Percentiles rank a stretch among this genome's conserved stretches.
These are phyloP conservation scores for Leishmania major DNA, from an alignment of 208 protist species.

Conservation along the genomic window DNA sequence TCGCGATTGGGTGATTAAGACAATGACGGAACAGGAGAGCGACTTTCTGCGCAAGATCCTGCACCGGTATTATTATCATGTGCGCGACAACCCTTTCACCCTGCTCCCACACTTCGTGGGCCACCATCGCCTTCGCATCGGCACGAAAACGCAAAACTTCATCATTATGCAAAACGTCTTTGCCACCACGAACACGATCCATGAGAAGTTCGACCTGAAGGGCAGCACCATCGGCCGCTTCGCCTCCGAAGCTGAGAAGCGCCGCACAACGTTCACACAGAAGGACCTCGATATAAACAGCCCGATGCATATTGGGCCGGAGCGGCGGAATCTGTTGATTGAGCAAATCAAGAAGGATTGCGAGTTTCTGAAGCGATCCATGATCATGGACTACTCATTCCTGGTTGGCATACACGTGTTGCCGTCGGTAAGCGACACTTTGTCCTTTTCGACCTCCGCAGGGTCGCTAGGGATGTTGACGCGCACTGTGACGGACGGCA, in stretches of 20 bases:
- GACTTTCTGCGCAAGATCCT: constrained; percentile 88
- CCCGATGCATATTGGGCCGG: constrained; percentile 71
- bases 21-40: constrained; percentile 89
- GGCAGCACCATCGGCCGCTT: constrained; percentile 92
- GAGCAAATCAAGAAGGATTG: constrained; percentile 89
- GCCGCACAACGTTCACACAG: constrained; percentile 85
- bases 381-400: constrained; percentile 95
- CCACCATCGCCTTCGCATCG: constrained; percentile 79
- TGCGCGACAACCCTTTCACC: constrained; percentile 89
- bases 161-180: constrained; percentile 96
- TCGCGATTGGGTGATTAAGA: constrained; percentile 94
- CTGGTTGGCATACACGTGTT: constrained; percentile 90
- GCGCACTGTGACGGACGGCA: constrained; percentile 9
- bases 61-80: constrained; percentile 92
- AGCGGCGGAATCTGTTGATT: constrained; percentile 73
- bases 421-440: constrained; percentile 20
- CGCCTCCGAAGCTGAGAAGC: constrained; percentile 78
- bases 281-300: constrained; percentile 92
- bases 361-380: constrained; percentile 82
- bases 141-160: constrained; percentile 71
- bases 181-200: constrained; percentile 87
- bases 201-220: constrained; percentile 95
- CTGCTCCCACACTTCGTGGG: constrained; percentile 93
- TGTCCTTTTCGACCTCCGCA: not conserved
- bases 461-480: constrained; percentile 7